Conservation (phyloP, 2,329 filamentous ascomycete genomes). For the Aspergillus vadensis region DNA sequence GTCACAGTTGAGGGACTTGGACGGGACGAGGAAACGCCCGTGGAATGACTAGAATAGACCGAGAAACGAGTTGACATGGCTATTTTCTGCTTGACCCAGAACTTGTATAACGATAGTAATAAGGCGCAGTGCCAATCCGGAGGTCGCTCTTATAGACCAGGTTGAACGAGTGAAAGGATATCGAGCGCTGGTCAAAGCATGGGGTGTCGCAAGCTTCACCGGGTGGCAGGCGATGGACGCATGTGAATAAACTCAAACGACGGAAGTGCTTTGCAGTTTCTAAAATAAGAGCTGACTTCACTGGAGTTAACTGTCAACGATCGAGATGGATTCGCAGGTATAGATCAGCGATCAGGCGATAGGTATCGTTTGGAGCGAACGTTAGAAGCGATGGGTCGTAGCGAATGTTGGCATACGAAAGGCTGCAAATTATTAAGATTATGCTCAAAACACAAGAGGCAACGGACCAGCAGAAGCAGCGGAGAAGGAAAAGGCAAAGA, state of each 20-base stretch:
- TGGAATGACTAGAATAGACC: slow-evolving; percentile 62
- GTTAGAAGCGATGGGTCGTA: slow-evolving; percentile 15
- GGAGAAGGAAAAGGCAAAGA: slow-evolving; percentile 1
- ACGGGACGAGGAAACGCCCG: slow-evolving; percentile 55
- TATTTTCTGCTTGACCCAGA: slow-evolving; percentile 9
- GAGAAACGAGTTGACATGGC: slow-evolving; percentile 65
- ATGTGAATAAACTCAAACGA: slow-evolving; percentile 47
- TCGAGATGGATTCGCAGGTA: not conserved
- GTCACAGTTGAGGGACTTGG: slow-evolving; percentile 73
- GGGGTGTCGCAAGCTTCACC: not conserved
- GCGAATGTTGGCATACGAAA: slow-evolving; percentile 14
- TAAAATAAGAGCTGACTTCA: not conserved
- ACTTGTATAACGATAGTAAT: not conserved
- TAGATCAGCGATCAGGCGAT: not conserved
- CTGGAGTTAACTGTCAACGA: not conserved
- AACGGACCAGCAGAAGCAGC: slow-evolving; percentile 8
- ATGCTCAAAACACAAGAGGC: slow-evolving; percentile 11
- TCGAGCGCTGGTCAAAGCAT: slow-evolving; percentile 5
- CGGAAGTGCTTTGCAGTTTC: not conserved
- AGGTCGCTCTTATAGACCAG: not conserved
- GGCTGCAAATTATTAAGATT: slow-evolving; percentile 13
- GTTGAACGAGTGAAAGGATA: slow-evolving; percentile 2
- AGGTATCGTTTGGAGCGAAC: slow-evolving; percentile 17
- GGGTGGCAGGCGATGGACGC: slow-evolving; percentile 1
- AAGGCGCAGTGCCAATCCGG: not conserved